These are phyloP conservation scores for Aspergillus spinulosporus DNA, from an alignment of 2,329 filamentous ascomycete species.

Conservation along the genomic window DNA sequence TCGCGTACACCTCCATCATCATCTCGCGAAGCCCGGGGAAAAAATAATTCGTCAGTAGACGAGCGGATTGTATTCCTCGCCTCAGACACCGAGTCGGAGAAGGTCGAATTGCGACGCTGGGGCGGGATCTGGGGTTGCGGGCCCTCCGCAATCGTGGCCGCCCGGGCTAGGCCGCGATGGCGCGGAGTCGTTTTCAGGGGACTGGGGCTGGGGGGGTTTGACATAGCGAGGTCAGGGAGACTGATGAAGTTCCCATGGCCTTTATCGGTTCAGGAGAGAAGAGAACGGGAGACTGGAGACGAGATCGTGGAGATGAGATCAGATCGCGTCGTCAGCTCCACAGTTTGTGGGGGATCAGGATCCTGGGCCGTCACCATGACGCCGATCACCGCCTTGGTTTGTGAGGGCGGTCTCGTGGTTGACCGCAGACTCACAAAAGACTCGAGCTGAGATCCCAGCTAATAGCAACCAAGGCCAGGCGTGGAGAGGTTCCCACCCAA, in stretches of 20 bases:
- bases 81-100: slow-evolving; percentile 74
- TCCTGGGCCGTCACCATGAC: background rate
- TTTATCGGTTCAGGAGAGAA: background rate
- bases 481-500: too few species aligned
- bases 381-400: background rate
- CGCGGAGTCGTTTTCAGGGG: slow-evolving; percentile 30
- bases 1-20: slow-evolving; percentile 37
- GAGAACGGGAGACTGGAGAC: too few species aligned
- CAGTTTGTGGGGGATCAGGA: background rate
- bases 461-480: too few species aligned
- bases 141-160: slow-evolving; percentile 40
- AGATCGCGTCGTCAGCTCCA: background rate
- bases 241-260: background rate
- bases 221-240: background rate
- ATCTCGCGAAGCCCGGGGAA: slow-evolving; percentile 52
- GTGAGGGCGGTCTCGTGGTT: too few species aligned
- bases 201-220: slow-evolving; percentile 4
- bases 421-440: too few species aligned
- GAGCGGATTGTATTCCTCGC: slow-evolving; percentile 63
- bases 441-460: too few species aligned
- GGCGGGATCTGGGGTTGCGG: slow-evolving; percentile 28
- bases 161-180: slow-evolving; percentile 37
- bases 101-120: slow-evolving; percentile 70
- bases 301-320: background rate
- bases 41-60: slow-evolving; percentile 69